Evolutionary conservation across 345 rosid species (phyloP).

Genomic region (Eucalyptus sp.): DNA sequence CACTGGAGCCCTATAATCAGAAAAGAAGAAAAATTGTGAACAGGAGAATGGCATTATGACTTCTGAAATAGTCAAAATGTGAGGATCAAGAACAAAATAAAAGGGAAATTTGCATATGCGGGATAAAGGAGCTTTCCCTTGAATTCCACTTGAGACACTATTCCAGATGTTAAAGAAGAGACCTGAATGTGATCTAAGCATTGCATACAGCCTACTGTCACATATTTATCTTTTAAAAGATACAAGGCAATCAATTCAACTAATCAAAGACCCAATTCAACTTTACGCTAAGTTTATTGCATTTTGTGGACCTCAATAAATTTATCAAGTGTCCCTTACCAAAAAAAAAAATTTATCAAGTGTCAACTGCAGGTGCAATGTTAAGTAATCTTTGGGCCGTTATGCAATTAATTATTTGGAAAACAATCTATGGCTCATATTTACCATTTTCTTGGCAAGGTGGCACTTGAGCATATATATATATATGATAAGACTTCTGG

Average conservation of each 20-base stretch:
- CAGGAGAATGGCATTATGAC: background rate
- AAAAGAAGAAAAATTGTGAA: background rate
- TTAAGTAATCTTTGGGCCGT: background rate
- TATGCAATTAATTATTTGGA: background rate
- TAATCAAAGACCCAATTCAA: background rate
- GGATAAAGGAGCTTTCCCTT: background rate
- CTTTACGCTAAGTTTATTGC: background rate
- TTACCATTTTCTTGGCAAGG: background rate
- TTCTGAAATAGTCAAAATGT: background rate
- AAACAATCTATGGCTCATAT: background rate
- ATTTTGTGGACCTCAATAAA: background rate
- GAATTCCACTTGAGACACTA: background rate
- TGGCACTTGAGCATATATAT: background rate
- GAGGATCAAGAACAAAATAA: background rate
- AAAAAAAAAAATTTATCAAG: background rate
- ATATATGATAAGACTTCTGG: background rate
- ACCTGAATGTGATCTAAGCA: background rate
- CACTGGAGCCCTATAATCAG: slow-evolving; percentile 51
- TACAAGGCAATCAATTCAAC: background rate
- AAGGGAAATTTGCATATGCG: background rate
- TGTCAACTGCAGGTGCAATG: background rate
- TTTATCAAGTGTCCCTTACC: background rate
- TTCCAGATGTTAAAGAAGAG: background rate
- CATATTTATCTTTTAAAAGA: background rate
- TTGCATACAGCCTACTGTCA: background rate